Percentiles rank a stretch among this genome's conserved stretches.
phyloP scores from a whole-genome alignment of 106 monocot species.

The Gastrodia elata region DNA sequence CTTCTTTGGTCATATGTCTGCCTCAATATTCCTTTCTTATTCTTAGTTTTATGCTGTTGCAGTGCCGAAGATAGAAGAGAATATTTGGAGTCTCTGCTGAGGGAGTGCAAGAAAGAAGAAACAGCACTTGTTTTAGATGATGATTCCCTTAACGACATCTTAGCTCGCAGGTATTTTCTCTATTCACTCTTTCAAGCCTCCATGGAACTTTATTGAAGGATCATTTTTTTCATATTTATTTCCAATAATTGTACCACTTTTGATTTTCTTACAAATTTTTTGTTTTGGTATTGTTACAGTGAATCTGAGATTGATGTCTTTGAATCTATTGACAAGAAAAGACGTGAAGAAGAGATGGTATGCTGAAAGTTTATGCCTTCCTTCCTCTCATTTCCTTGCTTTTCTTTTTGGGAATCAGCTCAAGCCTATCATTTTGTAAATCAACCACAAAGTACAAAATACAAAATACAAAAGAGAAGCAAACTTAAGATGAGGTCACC shows the following conservation, averaged over 20 bases:
- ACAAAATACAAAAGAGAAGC: no score
- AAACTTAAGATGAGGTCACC: no score
- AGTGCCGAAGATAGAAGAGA: slow-evolving; percentile 99
- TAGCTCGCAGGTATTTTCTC: slow-evolving; percentile 69
- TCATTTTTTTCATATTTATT: neutral
- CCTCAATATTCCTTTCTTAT: neutral
- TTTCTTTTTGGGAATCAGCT: no score
- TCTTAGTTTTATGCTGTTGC: slow-evolving; percentile 6
- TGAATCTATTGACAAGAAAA: slow-evolving; percentile 82
- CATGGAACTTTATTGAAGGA: neutral
- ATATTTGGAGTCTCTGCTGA: slow-evolving; percentile 91
- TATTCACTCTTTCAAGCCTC: neutral
- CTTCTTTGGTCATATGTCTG: neutral
- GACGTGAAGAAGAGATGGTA: slow-evolving; percentile 86
- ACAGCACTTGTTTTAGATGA: slow-evolving; percentile 88
- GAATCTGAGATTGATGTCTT: slow-evolving; percentile 94
- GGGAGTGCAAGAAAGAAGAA: slow-evolving; percentile 99
- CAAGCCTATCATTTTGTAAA: no score
- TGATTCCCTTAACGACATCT: slow-evolving; percentile 91
- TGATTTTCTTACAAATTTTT: neutral
- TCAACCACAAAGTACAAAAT: no score
- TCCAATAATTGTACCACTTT: neutral
- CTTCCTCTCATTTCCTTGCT: neutral
- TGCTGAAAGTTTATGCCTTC: neutral
- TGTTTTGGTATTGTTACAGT: slow-evolving; percentile 26